Evolutionary conservation across 441 rosid genomes (phyloP), one percentile per base, ranked within the genome.

Genomic region (Corymbia citriodora): DNA sequence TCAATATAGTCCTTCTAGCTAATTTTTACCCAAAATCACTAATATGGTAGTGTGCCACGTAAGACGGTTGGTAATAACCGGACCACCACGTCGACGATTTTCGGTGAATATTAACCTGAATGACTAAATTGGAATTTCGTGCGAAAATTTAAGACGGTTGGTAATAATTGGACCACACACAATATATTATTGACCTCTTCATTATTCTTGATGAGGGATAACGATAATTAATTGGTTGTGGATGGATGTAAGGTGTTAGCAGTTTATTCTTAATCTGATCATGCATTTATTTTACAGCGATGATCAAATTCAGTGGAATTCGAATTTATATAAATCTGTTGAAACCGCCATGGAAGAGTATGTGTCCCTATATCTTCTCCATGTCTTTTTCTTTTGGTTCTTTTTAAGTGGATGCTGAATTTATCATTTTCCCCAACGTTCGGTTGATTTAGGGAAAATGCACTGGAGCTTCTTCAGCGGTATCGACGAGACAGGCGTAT

Each of bases 401-500:
- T 3, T 87, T 70, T 23, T 29, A 70, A 61, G 87, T 31, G 6
- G 33, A 8, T 16, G 12, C 55, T 10, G 17, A 81, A 49, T 55
- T 87, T 79, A 49, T 88, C 29, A 72, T 52, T 18, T 88, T 50
- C 25, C 53, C 85, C 55, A 68, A 48, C 3, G 25, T 88, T 74
- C 53, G 16, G 36, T 92, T 79, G 90, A 65, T 90, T 17, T 92
- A 98, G 99, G 94, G 99, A 96, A 92, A 96, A 91, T 94, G 96
- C 89, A 53, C 91, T 95, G 91, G 96, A 96, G 95, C 92, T 97
- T 83, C 93, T 98, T 40, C 99, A 97, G 92, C 95, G 99, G 87
- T 97, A 94, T 93, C 94, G 99, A 88, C 96, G 99, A 27, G 99
- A 97, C 92, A 93, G 99, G 92, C 95, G 94, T 15, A 90, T 95